phyloP scores from a whole-genome alignment of 768 basidiomycete species.

The Tylopilus plumbeoviolaceoides region DNA sequence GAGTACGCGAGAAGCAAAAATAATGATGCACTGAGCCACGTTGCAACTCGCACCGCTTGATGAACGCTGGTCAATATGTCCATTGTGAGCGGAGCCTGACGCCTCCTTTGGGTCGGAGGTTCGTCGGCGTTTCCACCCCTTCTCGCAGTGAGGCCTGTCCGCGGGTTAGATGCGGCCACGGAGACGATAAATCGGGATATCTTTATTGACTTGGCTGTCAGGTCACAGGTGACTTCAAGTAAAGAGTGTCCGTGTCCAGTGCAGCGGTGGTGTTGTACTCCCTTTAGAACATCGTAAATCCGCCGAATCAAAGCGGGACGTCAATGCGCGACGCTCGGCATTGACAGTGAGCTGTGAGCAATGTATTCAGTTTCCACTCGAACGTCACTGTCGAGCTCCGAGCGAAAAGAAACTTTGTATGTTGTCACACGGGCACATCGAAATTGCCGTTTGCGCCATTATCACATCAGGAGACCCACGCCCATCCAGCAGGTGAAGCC shows the following conservation, averaged over 20 bases:
- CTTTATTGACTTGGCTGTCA: background rate
- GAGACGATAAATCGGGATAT: background rate
- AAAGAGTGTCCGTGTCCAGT: background rate
- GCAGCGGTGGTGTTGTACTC: background rate
- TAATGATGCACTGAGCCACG: background rate
- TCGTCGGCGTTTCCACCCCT: background rate
- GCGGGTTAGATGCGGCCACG: background rate
- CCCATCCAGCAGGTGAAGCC: background rate
- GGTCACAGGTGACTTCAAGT: too few relatives aligned
- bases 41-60: background rate
- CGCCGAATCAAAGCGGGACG: background rate
- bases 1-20: background rate
- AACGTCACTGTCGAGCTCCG: background rate
- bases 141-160: background rate
- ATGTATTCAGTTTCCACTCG: background rate
- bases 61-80: background rate
- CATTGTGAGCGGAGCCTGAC: constrained; percentile 1
- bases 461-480: background rate
- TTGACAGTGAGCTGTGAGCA: background rate
- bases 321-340: background rate
- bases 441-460: background rate
- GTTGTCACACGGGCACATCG: background rate
- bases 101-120: background rate
- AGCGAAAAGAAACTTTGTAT: constrained; percentile 8
- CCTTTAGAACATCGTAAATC: too few relatives aligned